phyloP scores from a whole-genome alignment of 495 filamentous ascomycete species.

The Penicillium parvum region DNA sequence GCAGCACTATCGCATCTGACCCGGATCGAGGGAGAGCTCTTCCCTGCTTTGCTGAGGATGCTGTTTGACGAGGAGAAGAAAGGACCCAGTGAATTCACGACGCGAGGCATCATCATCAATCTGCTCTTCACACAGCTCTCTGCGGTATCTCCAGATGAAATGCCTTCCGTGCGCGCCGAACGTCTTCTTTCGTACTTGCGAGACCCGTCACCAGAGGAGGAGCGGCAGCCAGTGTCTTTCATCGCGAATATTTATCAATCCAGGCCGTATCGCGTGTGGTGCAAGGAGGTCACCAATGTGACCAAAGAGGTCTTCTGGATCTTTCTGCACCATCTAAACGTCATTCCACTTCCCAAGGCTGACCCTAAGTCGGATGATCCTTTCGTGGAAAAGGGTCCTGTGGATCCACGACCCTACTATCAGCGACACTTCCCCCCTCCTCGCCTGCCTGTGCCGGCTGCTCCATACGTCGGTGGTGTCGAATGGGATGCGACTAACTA shows the following conservation, averaged over 20 bases:
- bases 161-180: conserved; percentile 51
- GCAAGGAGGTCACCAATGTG: conserved; percentile 83
- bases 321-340: conserved; percentile 89
- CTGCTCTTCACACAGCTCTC: conserved; percentile 83
- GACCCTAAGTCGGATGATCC: conserved; percentile 29
- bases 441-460: conserved; percentile 85
- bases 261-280: conserved; percentile 89
- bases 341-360: conserved; percentile 55
- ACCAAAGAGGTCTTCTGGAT: conserved; percentile 99
- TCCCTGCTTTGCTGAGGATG: conserved; percentile 82
- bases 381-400: conserved; percentile 16
- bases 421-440: conserved; percentile 79
- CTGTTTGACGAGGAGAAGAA: conserved; percentile 96
- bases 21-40: conserved; percentile 71
- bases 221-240: conserved; percentile 72
- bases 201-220: conserved; percentile 73
- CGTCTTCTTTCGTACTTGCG: conserved; percentile 72
- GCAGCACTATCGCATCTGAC: conserved; percentile 76
- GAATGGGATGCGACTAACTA: conserved; percentile 99
- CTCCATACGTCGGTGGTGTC: conserved; percentile 94
- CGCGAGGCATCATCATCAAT: conserved; percentile 78
- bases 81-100: conserved; percentile 93
- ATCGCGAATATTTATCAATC: conserved; percentile 83
- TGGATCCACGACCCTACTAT: conserved; percentile 17
- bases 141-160: conserved; percentile 48